Conservation (phyloP, 2,329 filamentous ascomycete species). For the Ophiostoma australiae region DNA sequence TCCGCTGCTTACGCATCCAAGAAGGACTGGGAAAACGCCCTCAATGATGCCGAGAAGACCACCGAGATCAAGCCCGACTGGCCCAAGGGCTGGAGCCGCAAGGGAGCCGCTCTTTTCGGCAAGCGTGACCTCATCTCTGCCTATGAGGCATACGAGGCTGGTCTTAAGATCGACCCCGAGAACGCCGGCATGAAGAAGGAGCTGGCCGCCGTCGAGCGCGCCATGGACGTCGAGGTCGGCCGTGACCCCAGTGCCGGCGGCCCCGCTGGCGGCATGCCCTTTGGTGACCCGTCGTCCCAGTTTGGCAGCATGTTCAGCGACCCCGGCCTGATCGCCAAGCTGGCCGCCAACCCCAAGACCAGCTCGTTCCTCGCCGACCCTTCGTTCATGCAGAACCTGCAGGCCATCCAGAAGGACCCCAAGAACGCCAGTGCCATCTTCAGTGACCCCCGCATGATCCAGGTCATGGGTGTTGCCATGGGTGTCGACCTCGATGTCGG, state of each 20-base stretch:
- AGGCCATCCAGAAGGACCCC: conserved; percentile 75
- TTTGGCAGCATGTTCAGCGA: conserved; percentile 94
- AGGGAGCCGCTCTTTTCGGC: conserved; percentile 86
- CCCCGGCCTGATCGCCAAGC: conserved; percentile 81
- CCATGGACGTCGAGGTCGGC: conserved; percentile 66
- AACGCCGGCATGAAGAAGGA: conserved; percentile 93
- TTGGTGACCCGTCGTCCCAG: conserved; percentile 21
- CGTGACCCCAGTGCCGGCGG: conserved; percentile 16
- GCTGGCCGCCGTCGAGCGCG: conserved; percentile 76
- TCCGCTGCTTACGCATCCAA: conserved; percentile 85
- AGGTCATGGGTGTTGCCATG: conserved; percentile 88
- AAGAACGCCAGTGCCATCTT: conserved; percentile 73
- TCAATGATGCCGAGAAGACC: conserved; percentile 88
- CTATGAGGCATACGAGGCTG: conserved; percentile 85
- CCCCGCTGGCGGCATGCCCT: conserved; percentile 50
- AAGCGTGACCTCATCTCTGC: conserved; percentile 79
- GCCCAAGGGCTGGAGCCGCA: conserved; percentile 93
- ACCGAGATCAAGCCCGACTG: conserved; percentile 95
- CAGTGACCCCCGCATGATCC: conserved; percentile 83
- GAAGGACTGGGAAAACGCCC: conserved; percentile 76
- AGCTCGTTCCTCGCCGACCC: conserved; percentile 72
- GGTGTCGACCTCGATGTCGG: conserved; percentile 83
- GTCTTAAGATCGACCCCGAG: conserved; percentile 84
- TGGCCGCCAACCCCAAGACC: conserved; percentile 93
- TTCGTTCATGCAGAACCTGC: conserved; percentile 84